Conservation (phyloP, 345 rosid species). For the Linum lewisii region DNA sequence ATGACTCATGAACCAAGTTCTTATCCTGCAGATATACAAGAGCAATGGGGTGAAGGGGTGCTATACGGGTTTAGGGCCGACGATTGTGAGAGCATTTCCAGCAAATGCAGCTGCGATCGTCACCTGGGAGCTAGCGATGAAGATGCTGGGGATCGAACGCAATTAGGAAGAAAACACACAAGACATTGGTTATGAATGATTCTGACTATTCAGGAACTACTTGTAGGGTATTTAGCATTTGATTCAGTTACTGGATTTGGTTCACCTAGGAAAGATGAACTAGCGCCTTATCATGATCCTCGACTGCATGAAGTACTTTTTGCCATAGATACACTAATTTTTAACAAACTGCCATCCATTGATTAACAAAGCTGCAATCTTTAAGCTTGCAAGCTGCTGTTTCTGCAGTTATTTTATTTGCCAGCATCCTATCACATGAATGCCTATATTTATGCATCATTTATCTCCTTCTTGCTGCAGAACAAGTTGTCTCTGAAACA, state of each 20-base stretch:
- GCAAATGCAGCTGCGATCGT: slow-evolving; percentile 97
- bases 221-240: too few relatives aligned
- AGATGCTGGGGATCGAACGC: slow-evolving; percentile 55
- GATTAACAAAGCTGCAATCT: neutral
- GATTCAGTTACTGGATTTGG: neutral
- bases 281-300: too few relatives aligned
- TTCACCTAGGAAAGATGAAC: too few relatives aligned
- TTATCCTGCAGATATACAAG: slow-evolving; percentile 43
- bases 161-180: slow-evolving; percentile 12
- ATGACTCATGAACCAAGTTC: neutral
- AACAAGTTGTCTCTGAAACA: too few relatives aligned
- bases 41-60: slow-evolving; percentile 81
- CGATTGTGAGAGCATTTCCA: slow-evolving; percentile 79
- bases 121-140: slow-evolving; percentile 87
- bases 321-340: neutral
- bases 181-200: too few relatives aligned
- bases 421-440: too few relatives aligned
- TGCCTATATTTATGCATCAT: neutral
- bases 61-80: slow-evolving; percentile 82
- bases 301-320: neutral
- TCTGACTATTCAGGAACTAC: neutral
- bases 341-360: neutral
- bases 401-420: neutral
- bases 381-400: neutral
- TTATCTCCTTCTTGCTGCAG: too few relatives aligned